Evolutionary conservation across 495 filamentous ascomycete genomes (phyloP), one percentile per base, ranked within the genome.

Genomic region (Antarctomyces pellizariae): DNA sequence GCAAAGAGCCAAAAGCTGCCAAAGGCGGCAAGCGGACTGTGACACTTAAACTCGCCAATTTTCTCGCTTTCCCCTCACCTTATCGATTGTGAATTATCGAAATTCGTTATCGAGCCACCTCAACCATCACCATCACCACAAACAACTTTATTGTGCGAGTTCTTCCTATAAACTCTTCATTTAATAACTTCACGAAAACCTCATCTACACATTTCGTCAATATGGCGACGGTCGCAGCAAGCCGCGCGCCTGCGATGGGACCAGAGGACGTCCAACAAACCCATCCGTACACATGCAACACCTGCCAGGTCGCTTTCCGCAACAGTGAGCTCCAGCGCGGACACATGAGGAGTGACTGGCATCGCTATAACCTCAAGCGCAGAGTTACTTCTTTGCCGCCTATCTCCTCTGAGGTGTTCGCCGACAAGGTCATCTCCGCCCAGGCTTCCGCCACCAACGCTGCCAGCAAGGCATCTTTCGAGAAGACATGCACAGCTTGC

Each of bases 341-440:
- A 24, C 86, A 97, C 43, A 95, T 95, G 82, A 79, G 82, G 40
- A 79, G 67, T 38, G 86, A 97, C 48, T 97, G 86, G 84, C 84
- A 95, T 52, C 67, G 89, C 29, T 97, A 97, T 48, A 97, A 97
- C 47, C 67, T 97, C 41, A 93, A 97, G 50, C 78, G 86, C 37
- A 76, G 83, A 33, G 74, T 97, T 35, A 80, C 84, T 12, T 75
- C 77, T 7, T 59, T 97, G 4, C 83, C 86, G 11, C 89, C 86
- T 0, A 74, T 97, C 13, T 67, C 82, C 8, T 84, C 84, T 18
- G 84, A 95, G 46, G 57, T 74, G 4, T 97, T 97, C 50, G 77
- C 79, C 41, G 86, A 97, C 36, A 95, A 93, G 50, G 89, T 95
- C 18, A 56, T 95, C n/a, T 76, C 76, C 35, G 82, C 79, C 30